phyloP scores from a whole-genome alignment of 257 asterid genomes.

The Solanum appendiculatum region DNA sequence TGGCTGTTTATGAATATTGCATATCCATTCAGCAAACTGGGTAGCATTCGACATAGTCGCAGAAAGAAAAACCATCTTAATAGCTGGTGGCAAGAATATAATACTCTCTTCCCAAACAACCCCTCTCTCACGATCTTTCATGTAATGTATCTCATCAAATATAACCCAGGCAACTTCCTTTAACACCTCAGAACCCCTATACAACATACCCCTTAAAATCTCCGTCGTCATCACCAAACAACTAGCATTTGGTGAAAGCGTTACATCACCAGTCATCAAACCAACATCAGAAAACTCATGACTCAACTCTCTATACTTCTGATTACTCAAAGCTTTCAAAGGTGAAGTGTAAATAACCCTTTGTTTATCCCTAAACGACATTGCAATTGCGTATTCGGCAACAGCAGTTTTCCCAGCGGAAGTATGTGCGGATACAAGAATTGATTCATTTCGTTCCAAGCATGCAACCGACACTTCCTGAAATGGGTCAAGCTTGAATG shows the following conservation, averaged over 20 bases:
- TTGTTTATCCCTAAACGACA: slow-evolving; percentile 87
- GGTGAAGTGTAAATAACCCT: slow-evolving; percentile 95
- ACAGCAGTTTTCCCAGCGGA: slow-evolving; percentile 99
- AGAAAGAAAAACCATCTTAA: slow-evolving; percentile 93
- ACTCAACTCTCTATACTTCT: slow-evolving; percentile 84
- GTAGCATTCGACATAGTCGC: slow-evolving; percentile 99
- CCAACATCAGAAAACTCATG: slow-evolving; percentile 96
- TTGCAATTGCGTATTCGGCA: slow-evolving; percentile 95
- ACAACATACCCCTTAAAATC: slow-evolving; percentile 90
- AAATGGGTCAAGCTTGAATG: slow-evolving; percentile 79
- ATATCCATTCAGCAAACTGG: slow-evolving; percentile 97
- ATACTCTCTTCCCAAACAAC: slow-evolving; percentile 99
- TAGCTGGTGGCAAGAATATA: slow-evolving; percentile 92
- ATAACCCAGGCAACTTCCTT: slow-evolving; percentile 99
- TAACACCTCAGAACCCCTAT: slow-evolving; percentile 94
- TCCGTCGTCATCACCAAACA: slow-evolving; percentile 99
- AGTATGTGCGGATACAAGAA: slow-evolving; percentile 93
- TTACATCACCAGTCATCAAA: slow-evolving; percentile 94
- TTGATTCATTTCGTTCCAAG: slow-evolving; percentile 82
- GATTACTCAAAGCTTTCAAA: slow-evolving; percentile 84
- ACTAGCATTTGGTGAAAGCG: slow-evolving; percentile 87
- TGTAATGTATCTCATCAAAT: slow-evolving; percentile 97
- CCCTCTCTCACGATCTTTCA: slow-evolving; percentile 98
- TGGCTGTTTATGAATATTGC: slow-evolving; percentile 89
- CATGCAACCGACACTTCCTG: slow-evolving; percentile 86